Evolutionary conservation across 2,329 filamentous ascomycete species (phyloP).

Genomic region (Clarireedia homoeocarpa): DNA sequence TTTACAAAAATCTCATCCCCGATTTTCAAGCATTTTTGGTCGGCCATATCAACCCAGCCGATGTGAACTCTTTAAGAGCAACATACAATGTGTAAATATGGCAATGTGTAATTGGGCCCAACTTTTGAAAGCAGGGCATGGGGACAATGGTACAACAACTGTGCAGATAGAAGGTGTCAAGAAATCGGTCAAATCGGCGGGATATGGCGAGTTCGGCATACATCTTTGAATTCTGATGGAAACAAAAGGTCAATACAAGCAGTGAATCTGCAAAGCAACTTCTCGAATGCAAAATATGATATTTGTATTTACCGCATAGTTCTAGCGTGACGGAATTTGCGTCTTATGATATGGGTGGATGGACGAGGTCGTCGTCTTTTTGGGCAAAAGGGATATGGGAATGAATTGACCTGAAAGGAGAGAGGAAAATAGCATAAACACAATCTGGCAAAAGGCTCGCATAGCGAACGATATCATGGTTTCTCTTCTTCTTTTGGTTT

Average conservation of each 20-base stretch:
- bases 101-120: not conserved
- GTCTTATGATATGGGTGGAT: not conserved
- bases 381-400: not conserved
- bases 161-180: not conserved
- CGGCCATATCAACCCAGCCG: slow-evolving; percentile 17
- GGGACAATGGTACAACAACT: not conserved
- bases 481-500: not conserved
- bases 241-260: slow-evolving; percentile 1
- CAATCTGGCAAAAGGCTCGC: slow-evolving; percentile 1
- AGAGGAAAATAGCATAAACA: slow-evolving; percentile 7
- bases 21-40: slow-evolving; percentile 43
- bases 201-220: no score
- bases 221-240: not conserved
- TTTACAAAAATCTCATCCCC: slow-evolving; percentile 47
- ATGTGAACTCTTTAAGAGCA: slow-evolving; percentile 21
- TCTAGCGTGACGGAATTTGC: not conserved
- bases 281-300: not conserved
- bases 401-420: not conserved
- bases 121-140: no score
- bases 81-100: slow-evolving; percentile 30
- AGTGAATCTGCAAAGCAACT: not conserved
- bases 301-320: slow-evolving; percentile 9
- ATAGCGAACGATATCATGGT: slow-evolving; percentile 1
- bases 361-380: not conserved
- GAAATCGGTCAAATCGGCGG: no score